These are phyloP conservation scores for Diutina sp. DNA, from an alignment of 1,139 yeast species.

Conservation along the genomic window DNA sequence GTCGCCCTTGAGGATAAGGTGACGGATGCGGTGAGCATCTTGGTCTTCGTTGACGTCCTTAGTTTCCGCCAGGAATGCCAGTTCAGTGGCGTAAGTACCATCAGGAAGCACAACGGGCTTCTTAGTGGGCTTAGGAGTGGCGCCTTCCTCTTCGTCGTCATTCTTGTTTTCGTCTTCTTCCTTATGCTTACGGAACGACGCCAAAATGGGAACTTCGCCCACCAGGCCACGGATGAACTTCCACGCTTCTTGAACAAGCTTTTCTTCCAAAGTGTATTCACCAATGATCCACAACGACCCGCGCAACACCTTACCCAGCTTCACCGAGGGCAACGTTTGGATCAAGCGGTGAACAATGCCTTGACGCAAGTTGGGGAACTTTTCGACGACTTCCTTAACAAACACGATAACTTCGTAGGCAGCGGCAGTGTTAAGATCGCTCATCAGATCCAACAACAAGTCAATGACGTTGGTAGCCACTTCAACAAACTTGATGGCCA, in stretches of 20 bases:
- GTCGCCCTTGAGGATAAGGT: conserved; percentile 75
- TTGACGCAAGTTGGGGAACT: conserved; percentile 70
- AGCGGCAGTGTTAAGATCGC: conserved; percentile 73
- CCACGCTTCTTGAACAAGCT: conserved; percentile 79
- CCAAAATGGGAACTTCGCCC: conserved; percentile 86
- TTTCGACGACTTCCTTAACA: conserved; percentile 88
- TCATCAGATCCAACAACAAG: conserved; percentile 72
- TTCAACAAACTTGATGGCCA: conserved; percentile 81
- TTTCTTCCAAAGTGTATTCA: conserved; percentile 69
- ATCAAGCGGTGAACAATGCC: conserved; percentile 57
- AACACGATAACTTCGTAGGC: conserved; percentile 83
- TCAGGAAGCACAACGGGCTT: conserved; percentile 90
- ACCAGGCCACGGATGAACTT: conserved; percentile 67
- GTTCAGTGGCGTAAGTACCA: conserved; percentile 97
- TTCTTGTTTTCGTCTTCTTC: conserved; percentile 21
- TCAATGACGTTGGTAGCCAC: conserved; percentile 90
- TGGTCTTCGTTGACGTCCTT: conserved; percentile 21
- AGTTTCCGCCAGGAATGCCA: conserved; percentile 52
- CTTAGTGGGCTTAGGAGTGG: conserved; percentile 17
- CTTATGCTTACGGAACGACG: conserved; percentile 47
- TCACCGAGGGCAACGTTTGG: conserved; percentile 48
- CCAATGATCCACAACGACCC: conserved; percentile 96
- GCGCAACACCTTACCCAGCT: conserved; percentile 83
- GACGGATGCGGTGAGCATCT: conserved; percentile 61
- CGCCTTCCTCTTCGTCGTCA: conserved; percentile 12